Evolutionary conservation across 225 moss, liverwort and hornwort species (phyloP).

Genomic region (Sphagnum tenellum): DNA sequence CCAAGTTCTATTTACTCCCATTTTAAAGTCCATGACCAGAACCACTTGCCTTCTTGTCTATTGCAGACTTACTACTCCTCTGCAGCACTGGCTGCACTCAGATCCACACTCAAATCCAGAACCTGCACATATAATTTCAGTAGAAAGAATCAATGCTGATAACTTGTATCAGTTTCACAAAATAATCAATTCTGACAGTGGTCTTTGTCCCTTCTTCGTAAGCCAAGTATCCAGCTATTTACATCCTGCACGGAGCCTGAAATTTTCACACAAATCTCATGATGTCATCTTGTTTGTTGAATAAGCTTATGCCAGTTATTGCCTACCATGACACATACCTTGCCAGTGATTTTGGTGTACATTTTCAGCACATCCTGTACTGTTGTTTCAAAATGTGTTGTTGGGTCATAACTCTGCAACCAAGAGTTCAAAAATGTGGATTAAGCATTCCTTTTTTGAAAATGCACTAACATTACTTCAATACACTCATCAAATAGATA

Average conservation of each 20-base stretch:
- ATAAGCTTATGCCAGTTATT: no score
- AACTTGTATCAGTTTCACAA: background rate
- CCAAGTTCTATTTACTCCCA: no score
- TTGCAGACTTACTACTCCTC: conserved; percentile 27
- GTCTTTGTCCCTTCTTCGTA: no score
- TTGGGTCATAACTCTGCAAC: conserved; percentile 91
- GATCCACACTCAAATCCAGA: conserved; percentile 65
- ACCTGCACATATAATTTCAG: conserved; percentile 23
- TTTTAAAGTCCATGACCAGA: no score
- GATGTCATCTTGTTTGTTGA: no score
- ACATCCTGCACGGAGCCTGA: no score
- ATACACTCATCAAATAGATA: no score
- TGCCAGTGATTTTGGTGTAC: conserved; percentile 89
- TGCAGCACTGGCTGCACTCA: conserved; percentile 69
- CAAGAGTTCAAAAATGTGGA: background rate
- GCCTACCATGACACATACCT: conserved; percentile 31
- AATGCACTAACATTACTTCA: background rate
- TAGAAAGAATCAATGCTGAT: background rate
- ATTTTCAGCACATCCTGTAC: conserved; percentile 85
- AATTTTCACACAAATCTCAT: no score
- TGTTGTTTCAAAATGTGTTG: conserved; percentile 93
- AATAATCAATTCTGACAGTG: background rate
- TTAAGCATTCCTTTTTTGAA: background rate
- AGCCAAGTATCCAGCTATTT: no score
- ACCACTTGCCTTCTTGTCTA: background rate